Percentiles rank a stretch among this genome's conserved stretches.
phyloP scores from a whole-genome alignment of 208 protist genomes.

The Wallacemonas rigidus region DNA sequence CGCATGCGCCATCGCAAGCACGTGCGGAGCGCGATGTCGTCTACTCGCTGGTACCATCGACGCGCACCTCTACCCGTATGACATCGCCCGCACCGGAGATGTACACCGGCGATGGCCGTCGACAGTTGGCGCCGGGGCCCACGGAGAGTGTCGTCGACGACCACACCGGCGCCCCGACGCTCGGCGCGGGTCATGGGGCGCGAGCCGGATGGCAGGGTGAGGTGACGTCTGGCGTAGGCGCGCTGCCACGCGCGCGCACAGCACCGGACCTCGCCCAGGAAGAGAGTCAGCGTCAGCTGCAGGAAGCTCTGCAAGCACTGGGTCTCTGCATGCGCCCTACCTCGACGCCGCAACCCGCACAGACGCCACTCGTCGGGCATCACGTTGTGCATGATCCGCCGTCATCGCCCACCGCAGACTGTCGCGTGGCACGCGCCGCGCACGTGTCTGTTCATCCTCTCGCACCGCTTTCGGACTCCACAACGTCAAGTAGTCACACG shows the following conservation, averaged over 20 bases:
- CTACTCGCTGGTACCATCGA: conserved; percentile 15
- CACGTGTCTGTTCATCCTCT: neutral
- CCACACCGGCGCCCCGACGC: no score
- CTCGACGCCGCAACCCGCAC: neutral
- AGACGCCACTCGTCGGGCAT: neutral
- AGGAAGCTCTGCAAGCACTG: conserved; percentile 1
- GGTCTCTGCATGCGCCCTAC: conserved; percentile 7
- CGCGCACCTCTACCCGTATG: neutral
- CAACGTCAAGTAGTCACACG: no score
- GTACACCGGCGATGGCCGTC: no score
- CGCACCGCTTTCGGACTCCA: neutral
- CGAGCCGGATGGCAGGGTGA: no score
- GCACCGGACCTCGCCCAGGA: neutral
- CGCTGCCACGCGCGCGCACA: neutral
- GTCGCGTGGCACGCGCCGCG: neutral
- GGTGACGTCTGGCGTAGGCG: neutral
- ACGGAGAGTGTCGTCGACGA: no score
- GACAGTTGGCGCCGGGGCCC: no score
- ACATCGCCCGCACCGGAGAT: neutral
- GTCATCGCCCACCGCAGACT: neutral
- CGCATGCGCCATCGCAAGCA: neutral
- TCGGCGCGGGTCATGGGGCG: no score
- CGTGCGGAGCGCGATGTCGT: neutral
- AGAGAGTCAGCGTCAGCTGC: conserved; percentile 13
- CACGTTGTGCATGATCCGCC: neutral